Evolutionary conservation across 2,329 filamentous ascomycete species (phyloP).

Genomic region (Neofusicoccum cordaticola): DNA sequence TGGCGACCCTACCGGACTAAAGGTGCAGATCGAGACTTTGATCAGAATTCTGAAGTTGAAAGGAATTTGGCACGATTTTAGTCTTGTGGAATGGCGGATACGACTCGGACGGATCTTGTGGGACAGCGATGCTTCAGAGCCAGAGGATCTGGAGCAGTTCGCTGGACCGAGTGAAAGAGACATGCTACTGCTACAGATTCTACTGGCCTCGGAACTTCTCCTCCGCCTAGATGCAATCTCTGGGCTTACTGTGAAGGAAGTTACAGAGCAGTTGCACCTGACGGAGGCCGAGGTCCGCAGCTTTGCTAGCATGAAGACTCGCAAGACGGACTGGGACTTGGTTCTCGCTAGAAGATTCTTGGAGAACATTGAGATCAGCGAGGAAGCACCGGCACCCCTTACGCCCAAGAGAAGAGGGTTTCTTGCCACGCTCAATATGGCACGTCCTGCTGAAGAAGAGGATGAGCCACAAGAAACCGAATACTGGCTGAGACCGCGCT

Average conservation of each 20-base stretch:
- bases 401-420: conserved; percentile 28
- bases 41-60: conserved; percentile 63
- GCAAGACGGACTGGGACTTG: conserved; percentile 57
- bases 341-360: conserved; percentile 53
- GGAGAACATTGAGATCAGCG: conserved; percentile 47
- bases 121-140: conserved; percentile 41
- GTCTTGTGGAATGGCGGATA: conserved; percentile 71
- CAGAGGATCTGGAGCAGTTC: conserved; percentile 13
- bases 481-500: conserved; percentile 26
- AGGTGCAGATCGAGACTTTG: conserved; percentile 67
- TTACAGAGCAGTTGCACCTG: conserved; percentile 41
- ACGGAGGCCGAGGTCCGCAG: conserved; percentile 43
- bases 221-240: conserved; percentile 52
- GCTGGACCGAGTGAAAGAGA: conserved; percentile 46
- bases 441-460: conserved; percentile 21
- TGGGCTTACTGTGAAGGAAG: conserved; percentile 27
- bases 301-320: conserved; percentile 47
- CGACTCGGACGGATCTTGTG: conserved; percentile 70
- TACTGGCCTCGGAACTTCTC: conserved; percentile 54
- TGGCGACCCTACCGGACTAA: conserved; percentile 58
- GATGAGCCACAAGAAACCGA: conserved; percentile 15
- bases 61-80: conserved; percentile 73
- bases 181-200: conserved; percentile 54
- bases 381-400: conserved; percentile 22
- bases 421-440: conserved; percentile 28